Evolutionary conservation across 495 filamentous ascomycete species (phyloP), one percentile per base, ranked within the genome.

Genomic region (Daldinia grandis): DNA sequence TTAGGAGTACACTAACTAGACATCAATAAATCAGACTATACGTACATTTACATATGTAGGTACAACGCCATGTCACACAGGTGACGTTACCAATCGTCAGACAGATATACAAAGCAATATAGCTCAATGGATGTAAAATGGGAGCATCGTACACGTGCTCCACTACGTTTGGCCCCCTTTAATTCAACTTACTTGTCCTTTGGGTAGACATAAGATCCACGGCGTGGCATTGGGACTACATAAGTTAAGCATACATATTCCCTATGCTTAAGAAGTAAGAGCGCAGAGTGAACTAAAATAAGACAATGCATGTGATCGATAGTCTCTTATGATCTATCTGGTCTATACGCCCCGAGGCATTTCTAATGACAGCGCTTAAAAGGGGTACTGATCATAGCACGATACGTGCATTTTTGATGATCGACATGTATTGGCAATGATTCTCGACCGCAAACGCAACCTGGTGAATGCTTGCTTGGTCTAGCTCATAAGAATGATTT

Each of bases 291-390:
- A 14, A 0, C 33, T 14, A 19, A 24, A 47, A 21, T 47, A 47
- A 24, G 21, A 7, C 12, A 35, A 27, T 59, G 15, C 55, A 24
- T 60, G 33, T 50, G 40, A 30, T 64, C 35, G 58, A 62, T 51
- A 35, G n/a, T 51, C 19, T 69, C 24, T 47, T 62, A 69, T 62
- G 42, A 66, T 73, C 62, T 73, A 69, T 68, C 55, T 68, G 40
- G 60, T 61, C 69, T 72, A 68, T 53, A 42, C 54, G 33, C 40
- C 61, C 53, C 38, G 24, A 42, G 64, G 55, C 47, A 60, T 17
- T 55, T 64, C 54, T 56, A 44, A 44, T 27, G 55, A 67, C 27
- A 54, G 4, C 56, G 38, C 59, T 33, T 25, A 31, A 55, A 47
- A 30, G 55, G 49, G 47, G n/a, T 68, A 56, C 59, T 61, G 30